phyloP scores from a whole-genome alignment of 2,329 filamentous ascomycete genomes.

The Colletotrichum orbiculare region DNA sequence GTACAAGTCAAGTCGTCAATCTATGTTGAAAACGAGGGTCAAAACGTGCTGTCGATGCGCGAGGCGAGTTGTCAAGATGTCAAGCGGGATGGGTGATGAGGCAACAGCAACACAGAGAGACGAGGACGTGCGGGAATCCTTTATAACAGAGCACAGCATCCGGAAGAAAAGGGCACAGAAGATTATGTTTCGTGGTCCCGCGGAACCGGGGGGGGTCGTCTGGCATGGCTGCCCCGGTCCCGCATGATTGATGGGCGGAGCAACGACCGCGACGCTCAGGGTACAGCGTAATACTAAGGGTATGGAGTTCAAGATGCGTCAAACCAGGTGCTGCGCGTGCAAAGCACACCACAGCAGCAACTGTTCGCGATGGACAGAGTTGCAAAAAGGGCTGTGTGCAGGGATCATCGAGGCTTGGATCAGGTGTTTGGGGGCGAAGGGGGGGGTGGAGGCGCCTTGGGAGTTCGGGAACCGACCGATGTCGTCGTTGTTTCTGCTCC shows the following conservation, averaged over 20 bases:
- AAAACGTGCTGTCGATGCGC: not conserved
- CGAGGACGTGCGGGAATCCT: slow-evolving; percentile 19
- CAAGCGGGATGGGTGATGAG: not conserved
- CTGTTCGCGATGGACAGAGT: too few relatives aligned
- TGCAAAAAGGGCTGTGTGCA: not conserved
- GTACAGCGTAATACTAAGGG: too few relatives aligned
- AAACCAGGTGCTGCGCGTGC: too few relatives aligned
- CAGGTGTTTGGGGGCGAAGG: slow-evolving; percentile 12
- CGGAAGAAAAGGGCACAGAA: slow-evolving; percentile 13
- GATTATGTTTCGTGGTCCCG: slow-evolving; percentile 18
- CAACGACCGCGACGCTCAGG: not conserved
- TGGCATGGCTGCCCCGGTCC: too few relatives aligned
- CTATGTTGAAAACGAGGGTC: too few relatives aligned
- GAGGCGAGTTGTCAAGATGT: not conserved
- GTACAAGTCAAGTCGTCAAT: too few relatives aligned
- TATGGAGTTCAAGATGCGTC: too few relatives aligned
- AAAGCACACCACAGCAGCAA: too few relatives aligned
- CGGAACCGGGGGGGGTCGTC: not conserved
- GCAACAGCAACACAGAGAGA: not conserved
- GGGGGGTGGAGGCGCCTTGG: too few relatives aligned
- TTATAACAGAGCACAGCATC: slow-evolving; percentile 17
- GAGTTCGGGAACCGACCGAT: slow-evolving; percentile 9
- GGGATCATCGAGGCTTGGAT: slow-evolving; percentile 29
- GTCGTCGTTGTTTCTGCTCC: not conserved
- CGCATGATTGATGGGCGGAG: slow-evolving; percentile 20